Percentiles rank a stretch among this genome's conserved stretches.
Conservation (phyloP, 164 flowering plant species). For the Vitis rotundifolia region DNA sequence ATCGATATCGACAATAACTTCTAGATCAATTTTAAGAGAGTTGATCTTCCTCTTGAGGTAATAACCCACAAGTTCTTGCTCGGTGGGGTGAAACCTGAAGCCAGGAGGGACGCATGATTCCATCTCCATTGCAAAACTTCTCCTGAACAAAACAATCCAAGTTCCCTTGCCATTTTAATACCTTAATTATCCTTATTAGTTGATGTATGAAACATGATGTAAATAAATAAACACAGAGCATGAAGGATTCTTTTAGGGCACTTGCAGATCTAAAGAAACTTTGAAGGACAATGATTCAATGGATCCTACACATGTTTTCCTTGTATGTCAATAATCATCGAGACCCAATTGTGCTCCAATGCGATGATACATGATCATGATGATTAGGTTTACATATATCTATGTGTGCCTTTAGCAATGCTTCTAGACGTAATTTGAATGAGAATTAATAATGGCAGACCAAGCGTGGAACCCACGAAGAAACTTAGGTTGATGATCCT, state of each 20-base stretch:
- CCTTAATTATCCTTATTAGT: too few species aligned
- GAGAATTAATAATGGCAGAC: constrained; percentile 10
- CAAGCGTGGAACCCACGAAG: constrained; percentile 14
- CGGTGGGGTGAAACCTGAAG: constrained; percentile 87
- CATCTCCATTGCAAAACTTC: constrained; percentile 30
- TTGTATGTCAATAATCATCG: too few species aligned
- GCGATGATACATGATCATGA: too few species aligned
- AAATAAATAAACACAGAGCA: too few species aligned
- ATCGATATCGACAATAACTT: constrained; percentile 72
- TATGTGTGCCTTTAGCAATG: constrained; percentile 3
- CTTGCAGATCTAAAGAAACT: too few species aligned
- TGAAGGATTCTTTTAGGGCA: too few species aligned
- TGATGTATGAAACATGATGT: too few species aligned
- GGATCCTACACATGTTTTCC: too few species aligned
- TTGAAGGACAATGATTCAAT: too few species aligned
- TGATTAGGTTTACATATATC: background rate
- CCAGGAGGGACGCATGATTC: constrained; percentile 81
- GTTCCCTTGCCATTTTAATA: too few species aligned
- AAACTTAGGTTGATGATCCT: background rate
- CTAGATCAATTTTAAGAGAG: constrained; percentile 59
- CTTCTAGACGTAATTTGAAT: constrained; percentile 1
- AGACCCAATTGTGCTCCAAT: too few species aligned
- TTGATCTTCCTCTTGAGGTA: constrained; percentile 67
- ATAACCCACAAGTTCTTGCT: constrained; percentile 85
- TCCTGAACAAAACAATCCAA: background rate